Evolutionary conservation across 371 early-diverging fungal genomes (phyloP).

Genomic region (Mucor mucedo): DNA sequence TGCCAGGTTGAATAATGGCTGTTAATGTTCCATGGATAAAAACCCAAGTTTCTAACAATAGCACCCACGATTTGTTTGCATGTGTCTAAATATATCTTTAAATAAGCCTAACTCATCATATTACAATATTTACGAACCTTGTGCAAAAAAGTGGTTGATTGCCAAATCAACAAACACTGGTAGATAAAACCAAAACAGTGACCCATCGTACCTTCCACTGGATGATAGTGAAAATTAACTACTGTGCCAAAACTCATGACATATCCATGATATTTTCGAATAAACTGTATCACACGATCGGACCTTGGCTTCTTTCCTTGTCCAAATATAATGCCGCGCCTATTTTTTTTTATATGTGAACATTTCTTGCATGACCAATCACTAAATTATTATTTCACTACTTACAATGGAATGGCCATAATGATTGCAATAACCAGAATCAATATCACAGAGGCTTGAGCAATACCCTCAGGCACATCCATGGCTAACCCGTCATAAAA

Average conservation of each 20-base stretch:
- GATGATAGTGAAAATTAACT: constrained; percentile 52
- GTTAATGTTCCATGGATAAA: constrained; percentile 49
- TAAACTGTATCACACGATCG: constrained; percentile 37
- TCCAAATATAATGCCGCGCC: constrained; percentile 48
- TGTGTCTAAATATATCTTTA: constrained; percentile 30
- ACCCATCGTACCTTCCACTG: constrained; percentile 49
- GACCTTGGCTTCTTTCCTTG: constrained; percentile 25
- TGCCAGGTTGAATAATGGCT: constrained; percentile 49
- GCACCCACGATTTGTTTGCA: constrained; percentile 42
- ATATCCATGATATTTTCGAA: constrained; percentile 49
- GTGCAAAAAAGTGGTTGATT: constrained; percentile 47
- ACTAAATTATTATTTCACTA: neutral
- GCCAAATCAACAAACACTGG: constrained; percentile 50
- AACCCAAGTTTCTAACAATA: constrained; percentile 45
- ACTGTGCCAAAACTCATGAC: constrained; percentile 53
- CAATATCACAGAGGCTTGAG: constrained; percentile 46
- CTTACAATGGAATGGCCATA: constrained; percentile 46
- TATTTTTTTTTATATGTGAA: constrained; percentile 5
- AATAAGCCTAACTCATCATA: neutral
- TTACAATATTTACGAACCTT: constrained; percentile 15
- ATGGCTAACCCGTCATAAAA: constrained; percentile 48
- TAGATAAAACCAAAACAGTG: constrained; percentile 49
- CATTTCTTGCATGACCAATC: neutral
- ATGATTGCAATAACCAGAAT: constrained; percentile 45
- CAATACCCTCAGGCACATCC: constrained; percentile 47